A percentile compares a stretch with the other conserved stretches of the same genome.
These are phyloP conservation scores for Mucor mucedo DNA, from an alignment of 371 early-diverging fungal species.

Conservation along the genomic window DNA sequence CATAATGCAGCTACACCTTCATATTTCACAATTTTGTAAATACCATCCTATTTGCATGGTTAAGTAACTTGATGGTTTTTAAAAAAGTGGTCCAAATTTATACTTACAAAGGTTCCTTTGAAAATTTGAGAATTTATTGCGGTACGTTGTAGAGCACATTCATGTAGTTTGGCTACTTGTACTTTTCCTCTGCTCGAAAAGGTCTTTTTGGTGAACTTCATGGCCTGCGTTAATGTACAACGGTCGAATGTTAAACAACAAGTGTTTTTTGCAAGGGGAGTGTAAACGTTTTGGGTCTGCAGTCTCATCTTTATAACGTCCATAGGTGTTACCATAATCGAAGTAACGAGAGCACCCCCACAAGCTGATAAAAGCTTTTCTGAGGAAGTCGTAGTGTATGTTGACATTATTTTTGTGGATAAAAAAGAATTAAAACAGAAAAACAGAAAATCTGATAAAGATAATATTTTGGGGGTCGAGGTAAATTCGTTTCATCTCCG, in stretches of 20 bases:
- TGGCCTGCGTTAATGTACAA: constrained; percentile 20
- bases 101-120: constrained; percentile 41
- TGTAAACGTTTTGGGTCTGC: constrained; percentile 66
- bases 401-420: neutral
- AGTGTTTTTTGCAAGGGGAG: constrained; percentile 3
- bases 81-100: neutral
- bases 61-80: neutral
- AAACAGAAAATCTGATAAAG: constrained; percentile 15
- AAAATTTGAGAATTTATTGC: constrained; percentile 10
- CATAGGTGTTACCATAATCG: constrained; percentile 81
- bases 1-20: constrained; percentile 85
- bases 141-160: constrained; percentile 26
- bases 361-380: constrained; percentile 77
- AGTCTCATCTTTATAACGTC: constrained; percentile 93
- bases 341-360: constrained; percentile 75
- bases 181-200: constrained; percentile 11
- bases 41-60: constrained; percentile 63
- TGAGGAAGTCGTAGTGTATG: constrained; percentile 25
- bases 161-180: constrained; percentile 32
- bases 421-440: constrained; percentile 1
- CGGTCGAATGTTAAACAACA: constrained; percentile 23
- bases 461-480: neutral
- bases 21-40: constrained; percentile 75
- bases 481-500: neutral
- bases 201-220: constrained; percentile 20